These are phyloP conservation scores for Epichloe aotearoae DNA, from an alignment of 2,329 filamentous ascomycete genomes.

Conservation along the genomic window DNA sequence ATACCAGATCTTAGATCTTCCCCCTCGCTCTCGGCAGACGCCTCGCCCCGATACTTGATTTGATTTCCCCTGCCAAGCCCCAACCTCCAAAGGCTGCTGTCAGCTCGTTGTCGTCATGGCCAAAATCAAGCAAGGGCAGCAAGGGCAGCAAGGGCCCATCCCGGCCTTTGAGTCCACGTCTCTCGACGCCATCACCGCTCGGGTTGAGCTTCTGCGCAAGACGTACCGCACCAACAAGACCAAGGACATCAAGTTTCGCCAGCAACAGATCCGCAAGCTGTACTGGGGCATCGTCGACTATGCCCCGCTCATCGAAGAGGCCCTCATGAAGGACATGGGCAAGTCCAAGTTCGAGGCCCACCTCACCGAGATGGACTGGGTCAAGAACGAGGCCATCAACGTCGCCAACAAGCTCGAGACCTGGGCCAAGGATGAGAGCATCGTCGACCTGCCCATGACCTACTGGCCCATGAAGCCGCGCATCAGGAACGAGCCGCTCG, in stretches of 20 bases:
- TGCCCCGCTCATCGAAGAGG: conserved; percentile 56
- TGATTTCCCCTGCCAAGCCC: no score
- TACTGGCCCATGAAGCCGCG: conserved; percentile 59
- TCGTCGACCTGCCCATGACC: conserved; percentile 53
- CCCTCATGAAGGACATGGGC: conserved; percentile 62
- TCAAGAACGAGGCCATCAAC: conserved; percentile 69
- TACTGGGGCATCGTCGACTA: conserved; percentile 88
- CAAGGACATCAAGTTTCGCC: conserved; percentile 66
- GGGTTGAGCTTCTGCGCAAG: conserved; percentile 46
- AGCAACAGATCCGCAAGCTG: conserved; percentile 79
- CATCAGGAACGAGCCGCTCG: conserved; percentile 79
- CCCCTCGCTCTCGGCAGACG: no score
- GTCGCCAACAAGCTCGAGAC: conserved; percentile 63
- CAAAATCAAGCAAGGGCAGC: conserved; percentile 18
- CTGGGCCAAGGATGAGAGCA: conserved; percentile 72
- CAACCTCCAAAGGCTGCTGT: no score
- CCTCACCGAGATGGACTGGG: conserved; percentile 64
- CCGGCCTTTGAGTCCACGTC: conserved; percentile 45
- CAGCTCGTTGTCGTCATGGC: conserved; percentile 21
- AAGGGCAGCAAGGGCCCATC: conserved; percentile 23
- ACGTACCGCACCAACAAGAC: conserved; percentile 74
- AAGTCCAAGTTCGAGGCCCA: conserved; percentile 66
- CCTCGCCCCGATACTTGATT: no score
- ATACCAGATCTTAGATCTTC: no score
- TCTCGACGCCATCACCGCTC: conserved; percentile 50